Percentiles rank a stretch among this genome's conserved stretches.
phyloP scores from a whole-genome alignment of 345 rosid species.

The Cardamine chenopodiifolia region DNA sequence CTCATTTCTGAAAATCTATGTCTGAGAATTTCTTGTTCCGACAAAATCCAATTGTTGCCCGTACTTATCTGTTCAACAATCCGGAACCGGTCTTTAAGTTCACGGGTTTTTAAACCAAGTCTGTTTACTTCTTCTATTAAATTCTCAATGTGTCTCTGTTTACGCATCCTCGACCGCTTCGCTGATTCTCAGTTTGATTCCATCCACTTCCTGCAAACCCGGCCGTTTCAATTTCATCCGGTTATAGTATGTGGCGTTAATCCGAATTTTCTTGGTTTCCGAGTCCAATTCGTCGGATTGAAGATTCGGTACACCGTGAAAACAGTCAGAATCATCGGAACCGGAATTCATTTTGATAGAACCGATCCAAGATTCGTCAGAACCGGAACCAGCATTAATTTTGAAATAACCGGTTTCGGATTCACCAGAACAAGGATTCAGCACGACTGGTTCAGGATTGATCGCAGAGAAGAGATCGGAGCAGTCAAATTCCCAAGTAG shows the following conservation, averaged over 20 bases:
- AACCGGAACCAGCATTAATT: conserved; percentile 29
- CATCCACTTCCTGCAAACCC: conserved; percentile 55
- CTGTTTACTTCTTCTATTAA: conserved; percentile 69
- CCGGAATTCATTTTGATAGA: conserved; percentile 28
- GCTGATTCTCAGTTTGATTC: conserved; percentile 93
- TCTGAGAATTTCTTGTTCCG: conserved; percentile 60
- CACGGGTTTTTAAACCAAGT: conserved; percentile 66
- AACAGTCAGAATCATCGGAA: neutral
- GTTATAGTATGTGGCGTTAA: conserved; percentile 38
- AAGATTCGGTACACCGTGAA: conserved; percentile 2
- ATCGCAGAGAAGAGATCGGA: conserved; percentile 39
- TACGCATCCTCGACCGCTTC: conserved; percentile 78
- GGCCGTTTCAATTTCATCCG: conserved; percentile 29
- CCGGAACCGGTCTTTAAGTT: conserved; percentile 60
- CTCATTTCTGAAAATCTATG: conserved; percentile 56
- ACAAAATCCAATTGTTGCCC: conserved; percentile 62
- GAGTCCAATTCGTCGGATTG: conserved; percentile 8
- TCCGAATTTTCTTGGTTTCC: neutral
- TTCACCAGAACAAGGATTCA: conserved; percentile 35
- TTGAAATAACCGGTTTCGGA: conserved; percentile 23
- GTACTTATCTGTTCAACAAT: conserved; percentile 43
- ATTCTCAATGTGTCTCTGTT: conserved; percentile 74
- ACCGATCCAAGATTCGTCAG: conserved; percentile 15
- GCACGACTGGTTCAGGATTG: conserved; percentile 36
- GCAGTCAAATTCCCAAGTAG: conserved; percentile 56